phyloP scores from a whole-genome alignment of 1,284 basidiomycete species.

The Malassezia equina region DNA sequence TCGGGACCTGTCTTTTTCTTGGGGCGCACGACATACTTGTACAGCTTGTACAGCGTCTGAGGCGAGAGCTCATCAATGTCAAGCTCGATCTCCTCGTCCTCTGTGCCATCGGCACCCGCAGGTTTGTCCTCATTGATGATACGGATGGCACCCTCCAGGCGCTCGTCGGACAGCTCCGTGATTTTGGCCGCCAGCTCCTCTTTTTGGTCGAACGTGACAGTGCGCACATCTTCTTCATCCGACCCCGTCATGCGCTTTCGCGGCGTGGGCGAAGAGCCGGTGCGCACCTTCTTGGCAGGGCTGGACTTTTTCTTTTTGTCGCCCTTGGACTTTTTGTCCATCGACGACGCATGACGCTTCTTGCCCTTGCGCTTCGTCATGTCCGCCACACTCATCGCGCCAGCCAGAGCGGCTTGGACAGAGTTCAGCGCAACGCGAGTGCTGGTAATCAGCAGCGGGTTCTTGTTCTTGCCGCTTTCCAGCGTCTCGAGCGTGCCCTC shows the following conservation, averaged over 20 bases:
- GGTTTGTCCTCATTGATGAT: constrained; percentile 48
- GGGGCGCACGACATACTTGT: constrained; percentile 46
- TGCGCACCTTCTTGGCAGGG: constrained; percentile 25
- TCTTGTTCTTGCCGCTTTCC: constrained; percentile 35
- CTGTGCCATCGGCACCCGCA: constrained; percentile 27
- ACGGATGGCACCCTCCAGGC: constrained; percentile 43
- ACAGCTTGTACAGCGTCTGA: constrained; percentile 45
- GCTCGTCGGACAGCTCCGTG: constrained; percentile 44
- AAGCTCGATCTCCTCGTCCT: constrained; percentile 47
- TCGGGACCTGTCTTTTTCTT: constrained; percentile 20
- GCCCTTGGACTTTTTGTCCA: constrained; percentile 25
- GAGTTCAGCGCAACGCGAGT: constrained; percentile 33
- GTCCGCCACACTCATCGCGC: constrained; percentile 14
- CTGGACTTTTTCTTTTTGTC: background rate
- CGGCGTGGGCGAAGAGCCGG: constrained; percentile 14
- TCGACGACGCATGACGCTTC: constrained; percentile 13
- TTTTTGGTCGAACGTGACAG: constrained; percentile 46
- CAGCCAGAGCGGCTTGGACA: constrained; percentile 22
- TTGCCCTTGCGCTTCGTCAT: constrained; percentile 28
- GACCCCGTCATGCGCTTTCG: constrained; percentile 21
- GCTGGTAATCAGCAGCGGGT: constrained; percentile 31
- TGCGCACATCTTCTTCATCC: constrained; percentile 40
- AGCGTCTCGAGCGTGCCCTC: constrained; percentile 32
- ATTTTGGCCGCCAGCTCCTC: constrained; percentile 47
- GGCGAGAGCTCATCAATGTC: constrained; percentile 47